These are phyloP conservation scores for Lobosporangium transversale DNA, from an alignment of 192 early-diverging fungal genomes.

Conservation along the genomic window DNA sequence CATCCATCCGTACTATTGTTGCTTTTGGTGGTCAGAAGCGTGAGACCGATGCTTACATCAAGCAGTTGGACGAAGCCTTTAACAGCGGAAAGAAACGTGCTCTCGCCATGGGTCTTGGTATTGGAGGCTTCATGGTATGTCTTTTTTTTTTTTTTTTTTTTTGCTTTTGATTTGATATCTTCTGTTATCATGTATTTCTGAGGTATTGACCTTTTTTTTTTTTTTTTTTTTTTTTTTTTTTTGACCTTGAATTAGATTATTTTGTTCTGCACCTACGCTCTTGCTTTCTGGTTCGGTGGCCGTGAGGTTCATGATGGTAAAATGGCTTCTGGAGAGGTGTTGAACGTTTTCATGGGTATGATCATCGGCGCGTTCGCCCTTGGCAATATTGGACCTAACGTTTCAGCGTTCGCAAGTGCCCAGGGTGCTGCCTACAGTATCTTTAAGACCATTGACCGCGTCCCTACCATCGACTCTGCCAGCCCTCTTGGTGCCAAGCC, in stretches of 20 bases:
- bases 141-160: background rate
- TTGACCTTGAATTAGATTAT: constrained; percentile 12
- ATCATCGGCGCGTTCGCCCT: constrained; percentile 71
- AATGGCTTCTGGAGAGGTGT: constrained; percentile 62
- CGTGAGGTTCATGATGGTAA: constrained; percentile 61
- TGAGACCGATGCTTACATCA: constrained; percentile 58
- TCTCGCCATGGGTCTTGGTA: constrained; percentile 65
- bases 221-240: background rate
- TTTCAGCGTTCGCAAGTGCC: constrained; percentile 75
- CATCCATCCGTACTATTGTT: constrained; percentile 86
- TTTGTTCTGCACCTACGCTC: constrained; percentile 82
- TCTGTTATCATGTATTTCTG: background rate
- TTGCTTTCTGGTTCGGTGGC: constrained; percentile 89
- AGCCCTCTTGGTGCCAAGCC: constrained; percentile 59
- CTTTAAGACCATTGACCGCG: constrained; percentile 84
- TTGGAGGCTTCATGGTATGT: constrained; percentile 76
- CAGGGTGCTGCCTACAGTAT: constrained; percentile 88
- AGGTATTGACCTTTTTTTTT: background rate
- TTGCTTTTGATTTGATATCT: background rate
- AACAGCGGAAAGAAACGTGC: constrained; percentile 69
- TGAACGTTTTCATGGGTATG: constrained; percentile 84
- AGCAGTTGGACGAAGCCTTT: constrained; percentile 68
- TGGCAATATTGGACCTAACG: constrained; percentile 74
- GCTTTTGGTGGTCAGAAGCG: constrained; percentile 85
- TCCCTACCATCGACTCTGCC: constrained; percentile 78